Percentiles rank a stretch among this genome's conserved stretches.
Evolutionary conservation across 305 asterid species (phyloP).

Genomic region (Stenogyne calaminthoides): DNA sequence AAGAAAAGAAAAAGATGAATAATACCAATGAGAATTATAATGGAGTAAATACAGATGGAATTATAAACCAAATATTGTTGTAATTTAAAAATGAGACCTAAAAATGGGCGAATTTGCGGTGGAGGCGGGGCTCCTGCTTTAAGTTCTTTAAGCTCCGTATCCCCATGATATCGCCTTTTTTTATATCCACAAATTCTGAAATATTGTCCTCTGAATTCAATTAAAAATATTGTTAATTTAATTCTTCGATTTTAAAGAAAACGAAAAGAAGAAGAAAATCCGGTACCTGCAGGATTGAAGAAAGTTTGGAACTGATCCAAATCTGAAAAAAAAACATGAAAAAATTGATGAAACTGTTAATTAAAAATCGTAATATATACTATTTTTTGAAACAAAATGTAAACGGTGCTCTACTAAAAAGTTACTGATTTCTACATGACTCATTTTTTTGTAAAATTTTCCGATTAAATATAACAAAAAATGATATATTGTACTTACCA

Average conservation of each 20-base stretch:
- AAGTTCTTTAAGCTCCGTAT: slow-evolving; percentile 66
- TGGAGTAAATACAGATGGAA: background rate
- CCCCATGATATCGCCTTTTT: slow-evolving; percentile 48
- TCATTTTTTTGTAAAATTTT: too few relatives aligned
- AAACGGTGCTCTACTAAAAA: too few relatives aligned
- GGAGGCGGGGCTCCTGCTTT: slow-evolving; percentile 43
- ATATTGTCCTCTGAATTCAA: slow-evolving; percentile 28
- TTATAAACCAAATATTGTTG: background rate
- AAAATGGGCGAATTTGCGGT: slow-evolving; percentile 65
- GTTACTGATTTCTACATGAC: too few relatives aligned
- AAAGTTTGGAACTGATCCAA: slow-evolving; percentile 46
- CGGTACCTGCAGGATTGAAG: slow-evolving; percentile 35
- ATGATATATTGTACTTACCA: too few relatives aligned
- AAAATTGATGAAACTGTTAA: background rate
- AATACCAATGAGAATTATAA: too few relatives aligned
- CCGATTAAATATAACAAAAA: too few relatives aligned
- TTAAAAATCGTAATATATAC: too few relatives aligned
- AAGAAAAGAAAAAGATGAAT: background rate
- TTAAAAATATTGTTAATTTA: background rate
- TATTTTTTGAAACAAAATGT: too few relatives aligned
- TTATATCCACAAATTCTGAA: slow-evolving; percentile 39
- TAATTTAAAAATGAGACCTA: slow-evolving; percentile 27
- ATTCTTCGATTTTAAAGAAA: background rate
- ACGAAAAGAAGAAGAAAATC: background rate
- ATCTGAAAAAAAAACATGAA: slow-evolving; percentile 42